Evolutionary conservation across 2,329 filamentous ascomycete species (phyloP), one percentile per base, ranked within the genome.

Genomic region (Chaetothyriales sp.): DNA sequence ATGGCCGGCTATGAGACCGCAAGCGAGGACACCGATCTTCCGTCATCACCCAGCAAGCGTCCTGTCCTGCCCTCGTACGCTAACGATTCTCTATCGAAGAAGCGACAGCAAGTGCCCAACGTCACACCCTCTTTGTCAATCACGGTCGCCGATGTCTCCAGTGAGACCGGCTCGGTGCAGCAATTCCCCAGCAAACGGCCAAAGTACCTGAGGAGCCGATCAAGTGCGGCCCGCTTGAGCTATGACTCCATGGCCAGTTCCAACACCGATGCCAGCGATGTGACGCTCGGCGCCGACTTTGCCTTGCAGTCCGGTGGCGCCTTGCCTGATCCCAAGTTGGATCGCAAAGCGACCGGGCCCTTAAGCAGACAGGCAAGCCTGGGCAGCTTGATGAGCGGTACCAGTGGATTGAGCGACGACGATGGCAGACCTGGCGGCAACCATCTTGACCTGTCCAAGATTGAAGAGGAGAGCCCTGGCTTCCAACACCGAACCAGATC

Each of bases 341-440:
- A 74, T 39, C 72, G 68, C 50, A 63, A 70, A 20, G 55, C 61
- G 9, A 70, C 62, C 60, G 70, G 61, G 60, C 70, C 65, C 2
- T 71, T 94, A 50, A 81, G 83, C 18, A 77, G 90, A 20, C 78
- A 88, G 9, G 82, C 89, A 54, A 95, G 89, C 67, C 76, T 95
- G 53, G 88, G 88, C 19, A 95, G 90, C 64, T 87, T 95, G 70
- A 84, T 81, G 1, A 95, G 88, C 4, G 86, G 83, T 0, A 69
- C 80, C 26, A 78, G 77, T 19, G 54, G 56, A 4, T 68, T 76
- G 59, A 72, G 76, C 60, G 72, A 71, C 60, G 68, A 67, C 62
- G 75, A 67, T 45, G 53, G 62, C 59, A 59, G 71, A 54, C 58
- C 61, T 26, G 63, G 62, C 28, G 63, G 62, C 2, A 75, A 77